A percentile compares a stretch with the other conserved stretches of the same genome.
Evolutionary conservation across 2,329 filamentous ascomycete species (phyloP).

Genomic region (Scedosporium aurantiacum): DNA sequence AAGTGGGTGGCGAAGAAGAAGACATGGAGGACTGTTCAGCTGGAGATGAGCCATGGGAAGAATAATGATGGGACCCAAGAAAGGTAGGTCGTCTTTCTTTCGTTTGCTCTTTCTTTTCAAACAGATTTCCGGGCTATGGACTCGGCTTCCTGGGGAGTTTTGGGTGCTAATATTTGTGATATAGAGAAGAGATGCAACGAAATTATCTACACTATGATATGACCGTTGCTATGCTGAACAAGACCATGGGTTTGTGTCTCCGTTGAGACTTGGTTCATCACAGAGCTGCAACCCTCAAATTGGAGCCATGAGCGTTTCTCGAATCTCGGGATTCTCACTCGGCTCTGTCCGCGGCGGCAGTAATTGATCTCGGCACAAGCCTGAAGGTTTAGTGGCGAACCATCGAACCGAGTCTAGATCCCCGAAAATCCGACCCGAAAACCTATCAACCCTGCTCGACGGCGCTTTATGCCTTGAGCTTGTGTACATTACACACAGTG

Average conservation of each 20-base stretch:
- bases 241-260: constrained; percentile 57
- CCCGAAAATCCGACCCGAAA: not conserved
- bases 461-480: not conserved
- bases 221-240: constrained; percentile 63
- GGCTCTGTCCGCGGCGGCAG: not conserved
- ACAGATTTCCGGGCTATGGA: not conserved
- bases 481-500: too few species aligned
- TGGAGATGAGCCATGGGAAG: constrained; percentile 13
- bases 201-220: constrained; percentile 54
- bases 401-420: not conserved
- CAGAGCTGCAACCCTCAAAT: not conserved
- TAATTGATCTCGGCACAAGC: too few species aligned
- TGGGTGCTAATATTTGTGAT: not conserved
- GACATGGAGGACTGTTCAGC: constrained; percentile 9
- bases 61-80: not conserved
- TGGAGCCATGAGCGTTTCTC: too few species aligned
- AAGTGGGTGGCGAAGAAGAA: constrained; percentile 12
- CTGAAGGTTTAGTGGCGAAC: not conserved
- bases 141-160: not conserved
- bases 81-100: not conserved
- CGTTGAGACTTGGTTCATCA: constrained; percentile 23
- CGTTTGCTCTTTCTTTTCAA: not conserved
- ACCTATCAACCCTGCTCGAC: not conserved
- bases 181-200: constrained; percentile 11
- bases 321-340: too few species aligned